Conservation (phyloP, 208 protist species). For the Trypanosoma congolense region DNA sequence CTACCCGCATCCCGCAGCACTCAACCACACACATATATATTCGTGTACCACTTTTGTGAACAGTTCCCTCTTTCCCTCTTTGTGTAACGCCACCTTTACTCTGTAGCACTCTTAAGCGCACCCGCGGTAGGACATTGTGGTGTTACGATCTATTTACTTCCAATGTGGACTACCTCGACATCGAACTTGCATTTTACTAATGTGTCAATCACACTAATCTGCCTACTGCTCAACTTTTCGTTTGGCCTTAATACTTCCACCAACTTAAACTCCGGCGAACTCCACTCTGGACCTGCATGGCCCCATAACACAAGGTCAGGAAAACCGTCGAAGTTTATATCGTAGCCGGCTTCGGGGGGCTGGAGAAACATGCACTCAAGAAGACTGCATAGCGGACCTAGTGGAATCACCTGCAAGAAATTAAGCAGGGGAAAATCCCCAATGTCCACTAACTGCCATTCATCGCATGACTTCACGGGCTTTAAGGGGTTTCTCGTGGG, state of each 20-base stretch:
- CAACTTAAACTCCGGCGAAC: slow-evolving; percentile 34
- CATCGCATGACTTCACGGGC: background rate
- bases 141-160: too few relatives aligned
- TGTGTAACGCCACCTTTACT: too few relatives aligned
- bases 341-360: slow-evolving; percentile 40
- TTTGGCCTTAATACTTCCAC: slow-evolving; percentile 80
- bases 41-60: too few relatives aligned
- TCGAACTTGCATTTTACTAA: slow-evolving; percentile 67
- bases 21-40: too few relatives aligned
- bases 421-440: slow-evolving; percentile 48
- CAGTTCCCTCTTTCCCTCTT: too few relatives aligned
- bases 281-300: background rate
- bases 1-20: too few relatives aligned
- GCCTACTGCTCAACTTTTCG: slow-evolving; percentile 62
- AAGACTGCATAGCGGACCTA: slow-evolving; percentile 44
- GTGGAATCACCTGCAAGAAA: slow-evolving; percentile 45
- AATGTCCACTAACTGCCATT: slow-evolving; percentile 24
- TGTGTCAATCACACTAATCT: slow-evolving; percentile 61
- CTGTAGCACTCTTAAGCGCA: too few relatives aligned
- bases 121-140: too few relatives aligned
- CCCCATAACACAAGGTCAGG: slow-evolving; percentile 78
- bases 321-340: slow-evolving; percentile 59
- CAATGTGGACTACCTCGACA: slow-evolving; percentile 85
- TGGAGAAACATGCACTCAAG: slow-evolving; percentile 52
- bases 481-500: background rate